Evolutionary conservation across 305 asterid species (phyloP), one percentile per base, ranked within the genome.

Genomic region (Fraxinus angustifolia): DNA sequence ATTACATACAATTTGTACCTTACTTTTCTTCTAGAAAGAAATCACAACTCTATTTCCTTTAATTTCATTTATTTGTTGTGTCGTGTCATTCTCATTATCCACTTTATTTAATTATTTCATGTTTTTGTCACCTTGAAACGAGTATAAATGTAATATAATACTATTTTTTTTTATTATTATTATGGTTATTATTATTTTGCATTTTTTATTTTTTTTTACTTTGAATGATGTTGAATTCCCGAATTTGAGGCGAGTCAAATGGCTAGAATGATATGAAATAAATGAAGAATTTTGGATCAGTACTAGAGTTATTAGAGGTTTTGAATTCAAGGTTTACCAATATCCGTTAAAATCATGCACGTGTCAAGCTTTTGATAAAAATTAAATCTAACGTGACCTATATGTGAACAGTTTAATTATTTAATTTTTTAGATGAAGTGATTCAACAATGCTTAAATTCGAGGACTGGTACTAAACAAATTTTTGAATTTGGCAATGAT

Each of bases 11-110:
- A 30, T 23, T 23, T 71, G 70, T 26, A 77, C 40, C 14, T 21
- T 40, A 8, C 80, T 58, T 81, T 68, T 48, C 85, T 86, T 60
- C 40, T 19, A 4, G 3, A 62, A 48, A 40, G 45, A 26, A 33
- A 50, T 16, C 73, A 65, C 73, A 26, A 65, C 35, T 12, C 35
- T 23, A 23, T 67, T 67, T 28, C 8, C 17, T 67, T 60, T 60
- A 21, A 17, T 60, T 60, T 19, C 33, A 21, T 60, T 60, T 19
- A 60, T 60, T 67, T 28, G 73, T 28, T 67, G 36, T 16, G 60
- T 50, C 60, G 19, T 67, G 73, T 67, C 35, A 67, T 67, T 67
- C 34, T 67, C 35, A 67, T 23, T 35, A 8, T 65, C 16, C 34
- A 23, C 11, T 10, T 65, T 65, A 65, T 65, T 26, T 65, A 65